Conservation (phyloP, 768 basidiomycete species). For the Auricularia sp. region DNA sequence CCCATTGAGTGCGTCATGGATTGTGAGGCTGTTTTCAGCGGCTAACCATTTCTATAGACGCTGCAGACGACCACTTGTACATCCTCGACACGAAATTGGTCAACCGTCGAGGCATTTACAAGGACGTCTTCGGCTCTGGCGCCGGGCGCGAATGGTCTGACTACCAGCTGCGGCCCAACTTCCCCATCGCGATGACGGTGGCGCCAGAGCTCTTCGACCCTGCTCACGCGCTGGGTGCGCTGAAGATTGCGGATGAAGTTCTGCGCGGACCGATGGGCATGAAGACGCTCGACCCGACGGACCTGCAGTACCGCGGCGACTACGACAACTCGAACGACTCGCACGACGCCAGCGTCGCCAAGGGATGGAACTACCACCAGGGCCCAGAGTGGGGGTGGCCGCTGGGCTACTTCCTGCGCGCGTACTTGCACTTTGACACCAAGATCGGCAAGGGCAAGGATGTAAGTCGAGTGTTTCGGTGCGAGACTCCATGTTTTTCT, state of each 20-base stretch:
- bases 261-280: conserved; percentile 88
- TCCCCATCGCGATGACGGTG: conserved; percentile 92
- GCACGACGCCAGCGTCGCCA: conserved; percentile 71
- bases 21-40: not conserved
- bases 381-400: conserved; percentile 96
- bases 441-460: conserved; percentile 54
- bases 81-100: conserved; percentile 58
- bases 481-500: not conserved
- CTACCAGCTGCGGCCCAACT: conserved; percentile 90
- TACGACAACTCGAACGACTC: conserved; percentile 95
- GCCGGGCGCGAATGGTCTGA: conserved; percentile 88
- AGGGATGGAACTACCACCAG: conserved; percentile 94
- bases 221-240: conserved; percentile 64
- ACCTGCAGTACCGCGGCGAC: conserved; percentile 79
- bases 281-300: conserved; percentile 86
- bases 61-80: conserved; percentile 59
- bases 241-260: conserved; percentile 69
- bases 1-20: conserved; percentile 48
- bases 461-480: conserved; percentile 32
- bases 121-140: conserved; percentile 92
- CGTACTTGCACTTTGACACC: conserved; percentile 83
- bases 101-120: conserved; percentile 92
- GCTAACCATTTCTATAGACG: conserved; percentile 34
- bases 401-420: conserved; percentile 87
- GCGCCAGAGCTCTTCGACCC: conserved; percentile 91